phyloP scores from a whole-genome alignment of 176 grass and related monocot genomes.

The Calamus simplicifolius region DNA sequence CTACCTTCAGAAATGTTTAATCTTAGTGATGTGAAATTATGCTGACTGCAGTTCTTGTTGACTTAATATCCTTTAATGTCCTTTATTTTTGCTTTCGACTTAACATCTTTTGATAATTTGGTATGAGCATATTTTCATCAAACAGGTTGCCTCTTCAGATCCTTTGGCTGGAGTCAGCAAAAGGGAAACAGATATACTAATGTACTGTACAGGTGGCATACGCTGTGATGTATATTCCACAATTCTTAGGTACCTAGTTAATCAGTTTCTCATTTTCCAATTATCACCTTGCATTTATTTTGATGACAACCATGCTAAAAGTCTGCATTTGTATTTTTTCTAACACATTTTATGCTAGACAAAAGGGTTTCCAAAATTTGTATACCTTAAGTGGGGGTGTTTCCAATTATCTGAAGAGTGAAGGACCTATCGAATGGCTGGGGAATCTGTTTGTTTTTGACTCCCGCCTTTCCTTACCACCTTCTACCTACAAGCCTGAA shows the following conservation, averaged over 20 bases:
- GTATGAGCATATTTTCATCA: background rate
- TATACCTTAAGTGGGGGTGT: conserved; percentile 82
- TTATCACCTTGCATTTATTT: background rate
- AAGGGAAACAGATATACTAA: conserved; percentile 81
- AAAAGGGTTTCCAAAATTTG: conserved; percentile 68
- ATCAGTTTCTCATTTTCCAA: background rate
- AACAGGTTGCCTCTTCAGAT: conserved; percentile 40
- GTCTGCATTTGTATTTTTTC: background rate
- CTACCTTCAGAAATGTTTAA: too few species aligned
- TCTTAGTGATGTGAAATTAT: too few species aligned
- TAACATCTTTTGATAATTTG: background rate
- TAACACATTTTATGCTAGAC: conserved; percentile 27
- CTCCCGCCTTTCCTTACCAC: conserved; percentile 67
- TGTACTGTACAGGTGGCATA: conserved; percentile 96
- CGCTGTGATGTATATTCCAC: conserved; percentile 86
- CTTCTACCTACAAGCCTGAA: conserved; percentile 32
- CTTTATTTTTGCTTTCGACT: conserved; percentile 5
- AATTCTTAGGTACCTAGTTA: conserved; percentile 57
- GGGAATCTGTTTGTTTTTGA: conserved; percentile 95
- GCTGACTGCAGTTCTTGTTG: too few species aligned
- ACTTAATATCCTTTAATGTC: background rate
- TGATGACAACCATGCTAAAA: background rate
- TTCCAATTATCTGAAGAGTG: conserved; percentile 78
- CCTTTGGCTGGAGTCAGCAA: conserved; percentile 61
- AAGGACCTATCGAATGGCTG: conserved; percentile 60